Evolutionary conservation across 2,329 filamentous ascomycete genomes (phyloP).

Genomic region (Aspergillus niger): DNA sequence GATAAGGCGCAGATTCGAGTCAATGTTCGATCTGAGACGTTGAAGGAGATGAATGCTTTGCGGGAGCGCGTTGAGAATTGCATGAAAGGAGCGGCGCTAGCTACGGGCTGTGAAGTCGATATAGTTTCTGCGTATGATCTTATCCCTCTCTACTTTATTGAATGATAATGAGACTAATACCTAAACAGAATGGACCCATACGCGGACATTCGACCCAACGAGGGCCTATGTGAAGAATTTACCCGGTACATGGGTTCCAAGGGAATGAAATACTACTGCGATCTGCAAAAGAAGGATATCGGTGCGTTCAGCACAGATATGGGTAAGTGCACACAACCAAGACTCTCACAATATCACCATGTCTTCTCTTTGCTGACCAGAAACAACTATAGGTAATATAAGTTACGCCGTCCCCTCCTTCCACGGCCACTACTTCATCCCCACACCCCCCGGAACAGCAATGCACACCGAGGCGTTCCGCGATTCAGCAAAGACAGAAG

Average conservation of each 20-base stretch:
- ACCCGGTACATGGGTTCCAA: background rate
- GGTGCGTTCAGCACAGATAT: no score
- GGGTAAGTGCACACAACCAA: no score
- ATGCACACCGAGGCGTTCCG: background rate
- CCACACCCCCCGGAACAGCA: background rate
- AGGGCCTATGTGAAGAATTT: background rate
- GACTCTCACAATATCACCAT: no score
- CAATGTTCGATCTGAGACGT: constrained; percentile 5
- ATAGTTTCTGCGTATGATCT: background rate
- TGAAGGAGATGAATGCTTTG: background rate
- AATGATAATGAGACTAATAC: background rate
- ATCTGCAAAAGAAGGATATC: background rate
- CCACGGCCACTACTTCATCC: background rate
- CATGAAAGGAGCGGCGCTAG: constrained; percentile 14
- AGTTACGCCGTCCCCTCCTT: background rate
- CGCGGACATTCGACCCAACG: background rate
- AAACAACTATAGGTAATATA: background rate
- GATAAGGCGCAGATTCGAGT: constrained; percentile 43
- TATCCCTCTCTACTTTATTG: background rate
- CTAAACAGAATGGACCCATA: background rate
- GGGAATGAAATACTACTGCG: background rate
- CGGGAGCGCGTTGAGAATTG: background rate
- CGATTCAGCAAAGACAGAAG: background rate
- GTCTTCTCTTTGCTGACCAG: no score
- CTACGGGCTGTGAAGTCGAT: constrained; percentile 27